Percentiles rank a stretch among this genome's conserved stretches.
Evolutionary conservation across 331 rosid species (phyloP).

Genomic region (Phaseolus coccineus): DNA sequence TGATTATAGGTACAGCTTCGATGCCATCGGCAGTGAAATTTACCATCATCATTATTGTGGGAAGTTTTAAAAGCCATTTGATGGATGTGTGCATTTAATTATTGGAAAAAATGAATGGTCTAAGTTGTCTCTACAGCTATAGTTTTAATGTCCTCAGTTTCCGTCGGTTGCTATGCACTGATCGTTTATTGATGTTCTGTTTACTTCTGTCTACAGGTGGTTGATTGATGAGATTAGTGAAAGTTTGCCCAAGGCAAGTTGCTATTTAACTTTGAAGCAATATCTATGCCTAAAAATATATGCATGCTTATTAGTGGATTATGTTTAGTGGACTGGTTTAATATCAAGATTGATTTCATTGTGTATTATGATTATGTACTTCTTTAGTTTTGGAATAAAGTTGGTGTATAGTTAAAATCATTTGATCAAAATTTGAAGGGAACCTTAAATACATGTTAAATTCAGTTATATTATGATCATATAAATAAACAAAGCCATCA

Average conservation of each 20-base stretch:
- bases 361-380: conserved; percentile 23
- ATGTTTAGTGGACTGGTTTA: not conserved
- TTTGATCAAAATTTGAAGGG: conserved; percentile 17
- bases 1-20: conserved; percentile 79
- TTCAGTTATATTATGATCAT: conserved; percentile 4
- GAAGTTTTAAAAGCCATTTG: conserved; percentile 41
- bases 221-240: conserved; percentile 90
- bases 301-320: conserved; percentile 25
- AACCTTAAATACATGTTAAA: conserved; percentile 28
- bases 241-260: conserved; percentile 87
- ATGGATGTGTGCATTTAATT: conserved; percentile 33
- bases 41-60: conserved; percentile 24
- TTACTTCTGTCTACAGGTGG: conserved; percentile 71
- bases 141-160: not conserved
- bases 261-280: conserved; percentile 40
- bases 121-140: conserved; percentile 4
- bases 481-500: not conserved
- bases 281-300: conserved; percentile 35
- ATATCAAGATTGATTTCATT: not conserved
- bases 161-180: conserved; percentile 32
- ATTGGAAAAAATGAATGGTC: conserved; percentile 29
- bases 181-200: conserved; percentile 39
- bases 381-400: conserved; percentile 32
- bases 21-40: conserved; percentile 28
- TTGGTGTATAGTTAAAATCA: conserved; percentile 19